These are phyloP conservation scores for Botrytis aclada DNA, from an alignment of 2,329 filamentous ascomycete species.

Conservation along the genomic window DNA sequence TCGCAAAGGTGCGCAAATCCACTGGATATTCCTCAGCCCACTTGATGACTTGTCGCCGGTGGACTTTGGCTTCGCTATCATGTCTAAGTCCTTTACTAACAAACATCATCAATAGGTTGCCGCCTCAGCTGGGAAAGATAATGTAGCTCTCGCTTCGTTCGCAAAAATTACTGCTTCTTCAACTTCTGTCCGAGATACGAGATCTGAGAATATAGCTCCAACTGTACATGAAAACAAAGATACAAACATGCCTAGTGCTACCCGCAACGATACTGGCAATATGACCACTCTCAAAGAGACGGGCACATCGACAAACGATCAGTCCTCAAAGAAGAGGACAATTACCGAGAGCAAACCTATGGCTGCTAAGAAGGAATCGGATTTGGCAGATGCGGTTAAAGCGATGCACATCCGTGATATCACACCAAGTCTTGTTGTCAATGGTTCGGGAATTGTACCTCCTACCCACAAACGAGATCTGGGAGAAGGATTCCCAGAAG, in stretches of 20 bases:
- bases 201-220: constrained; percentile 31
- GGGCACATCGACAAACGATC: constrained; percentile 26
- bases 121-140: constrained; percentile 46
- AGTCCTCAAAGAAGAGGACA: constrained; percentile 1
- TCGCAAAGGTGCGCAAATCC: constrained; percentile 64
- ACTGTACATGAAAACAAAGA: constrained; percentile 19
- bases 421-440: constrained; percentile 38
- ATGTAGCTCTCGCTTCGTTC: constrained; percentile 36
- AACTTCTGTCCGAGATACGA: constrained; percentile 34
- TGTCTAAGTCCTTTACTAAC: constrained; percentile 1
- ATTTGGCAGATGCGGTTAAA: constrained; percentile 36
- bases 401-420: constrained; percentile 34
- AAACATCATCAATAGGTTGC: constrained; percentile 43
- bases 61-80: background rate
- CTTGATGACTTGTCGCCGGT: constrained; percentile 1
- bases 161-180: constrained; percentile 33
- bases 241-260: constrained; percentile 19
- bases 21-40: constrained; percentile 2
- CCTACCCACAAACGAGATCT: constrained; percentile 29
- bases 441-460: constrained; percentile 34
- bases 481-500: constrained; percentile 34
- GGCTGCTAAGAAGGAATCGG: constrained; percentile 27
- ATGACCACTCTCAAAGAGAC: constrained; percentile 22
- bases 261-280: constrained; percentile 16
- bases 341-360: constrained; percentile 2